A percentile compares a stretch with the other conserved stretches of the same genome.
These are phyloP conservation scores for Lepiota brunneoincarnata DNA, from an alignment of 768 basidiomycete genomes.

Conservation along the genomic window DNA sequence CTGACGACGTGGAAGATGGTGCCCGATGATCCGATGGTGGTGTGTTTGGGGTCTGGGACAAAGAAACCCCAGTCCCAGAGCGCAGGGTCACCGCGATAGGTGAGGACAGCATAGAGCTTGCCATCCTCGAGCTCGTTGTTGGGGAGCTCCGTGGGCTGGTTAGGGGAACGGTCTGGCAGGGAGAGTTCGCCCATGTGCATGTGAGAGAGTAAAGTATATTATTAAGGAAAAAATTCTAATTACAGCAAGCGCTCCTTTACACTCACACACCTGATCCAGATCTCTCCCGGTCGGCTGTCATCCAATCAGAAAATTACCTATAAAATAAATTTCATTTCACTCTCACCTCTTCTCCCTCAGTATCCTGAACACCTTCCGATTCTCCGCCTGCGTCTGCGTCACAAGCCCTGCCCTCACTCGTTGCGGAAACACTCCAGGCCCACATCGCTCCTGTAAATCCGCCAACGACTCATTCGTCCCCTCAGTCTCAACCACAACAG, in stretches of 20 bases:
- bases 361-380: slow-evolving; percentile 55
- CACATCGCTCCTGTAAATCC: slow-evolving; percentile 75
- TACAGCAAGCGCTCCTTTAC: slow-evolving; percentile 60
- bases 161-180: slow-evolving; percentile 6
- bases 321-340: too few species aligned
- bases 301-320: slow-evolving; percentile 6
- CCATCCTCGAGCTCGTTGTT: slow-evolving; percentile 35
- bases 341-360: slow-evolving; percentile 70
- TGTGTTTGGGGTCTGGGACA: slow-evolving; percentile 35
- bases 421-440: slow-evolving; percentile 63
- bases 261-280: slow-evolving; percentile 68
- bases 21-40: slow-evolving; percentile 40
- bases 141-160: slow-evolving; percentile 15
- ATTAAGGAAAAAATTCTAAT: slow-evolving; percentile 13
- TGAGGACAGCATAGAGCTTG: slow-evolving; percentile 42
- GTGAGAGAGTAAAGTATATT: background rate
- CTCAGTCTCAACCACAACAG: slow-evolving; percentile 80
- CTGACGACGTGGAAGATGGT: slow-evolving; percentile 43
- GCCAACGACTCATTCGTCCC: slow-evolving; percentile 83
- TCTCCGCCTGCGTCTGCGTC: slow-evolving; percentile 37
- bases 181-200: slow-evolving; percentile 3
- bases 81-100: slow-evolving; percentile 43
- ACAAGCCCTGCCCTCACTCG: slow-evolving; percentile 40
- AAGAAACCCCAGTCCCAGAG: slow-evolving; percentile 52
- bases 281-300: slow-evolving; percentile 67